Base-by-base conservation (phyloP, 2,329 filamentous ascomycete genomes). In the Drechslera avenae region DNA sequence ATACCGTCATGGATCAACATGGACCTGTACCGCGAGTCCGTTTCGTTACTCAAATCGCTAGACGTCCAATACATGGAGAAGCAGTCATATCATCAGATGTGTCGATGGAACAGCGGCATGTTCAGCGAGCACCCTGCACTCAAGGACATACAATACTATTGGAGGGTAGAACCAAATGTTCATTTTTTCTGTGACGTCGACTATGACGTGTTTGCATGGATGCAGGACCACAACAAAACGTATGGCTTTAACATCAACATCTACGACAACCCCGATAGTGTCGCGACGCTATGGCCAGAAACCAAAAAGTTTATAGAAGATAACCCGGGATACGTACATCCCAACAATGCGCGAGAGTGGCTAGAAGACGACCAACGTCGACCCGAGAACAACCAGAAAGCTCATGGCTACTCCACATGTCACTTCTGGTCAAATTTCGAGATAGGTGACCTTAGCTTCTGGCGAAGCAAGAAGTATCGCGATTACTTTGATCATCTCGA, bases 351-450 rank as follows among this genome's bases (percentile, higher is more conserved):
- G 50, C 84, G 93, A 76, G 81, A 83, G 28, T 99, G 93, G 93
- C 75, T 99, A 55, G 89, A 87, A 1, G 94, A 99, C 72, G 85
- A 83, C 55, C 75, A 81, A 48, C 83, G 86, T 39, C 84, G 94
- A 40, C 92, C 93, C 1, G 84, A 90, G 12, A 89, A 96, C 73
- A 90, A 91, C 69, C 73, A 81, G 46, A 85, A 87, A 57, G 93
- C 93, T 5, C 89, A 96, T 66, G 94, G 94, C 28, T 99, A 96
- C 79, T 96, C 91, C 28, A 97, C 94, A 2, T 99, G 94, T 73
- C 94, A 99, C 75, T 99, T 99, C 80, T 99, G 94, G 94, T 94
- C 88, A 67, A 99, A 99, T 75, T 99, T 99, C 66, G 94, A 99
- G 76, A 93, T 99, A 64, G 93, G 84, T 39, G 91, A 97, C 73